Conservation (phyloP, 2,329 filamentous ascomycete species). For the Claviceps fusiformis region DNA sequence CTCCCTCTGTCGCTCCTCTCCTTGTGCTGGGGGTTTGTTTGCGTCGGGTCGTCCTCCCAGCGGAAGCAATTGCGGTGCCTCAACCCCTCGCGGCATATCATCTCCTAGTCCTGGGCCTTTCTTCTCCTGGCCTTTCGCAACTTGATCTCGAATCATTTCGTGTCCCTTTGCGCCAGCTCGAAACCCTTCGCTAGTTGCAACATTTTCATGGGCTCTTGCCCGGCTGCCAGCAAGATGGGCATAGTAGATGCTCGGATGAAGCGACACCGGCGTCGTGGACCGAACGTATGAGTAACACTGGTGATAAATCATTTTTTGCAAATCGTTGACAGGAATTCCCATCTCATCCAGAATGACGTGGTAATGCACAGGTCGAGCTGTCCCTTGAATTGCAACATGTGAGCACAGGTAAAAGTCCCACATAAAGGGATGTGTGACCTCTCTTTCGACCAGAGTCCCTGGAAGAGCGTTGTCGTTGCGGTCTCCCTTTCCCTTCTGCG, state of each 20-base stretch:
- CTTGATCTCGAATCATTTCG: slow-evolving; percentile 23
- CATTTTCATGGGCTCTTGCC: slow-evolving; percentile 58
- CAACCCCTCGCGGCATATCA: slow-evolving; percentile 10
- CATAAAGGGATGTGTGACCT: slow-evolving; percentile 82
- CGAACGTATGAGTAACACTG: slow-evolving; percentile 89
- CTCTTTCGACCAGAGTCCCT: slow-evolving; percentile 74
- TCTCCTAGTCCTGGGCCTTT: slow-evolving; percentile 6
- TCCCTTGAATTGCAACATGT: slow-evolving; percentile 75
- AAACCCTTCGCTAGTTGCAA: slow-evolving; percentile 31
- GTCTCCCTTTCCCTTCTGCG: slow-evolving; percentile 47
- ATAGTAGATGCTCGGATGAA: slow-evolving; percentile 88
- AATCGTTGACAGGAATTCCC: slow-evolving; percentile 47
- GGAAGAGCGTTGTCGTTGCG: slow-evolving; percentile 70
- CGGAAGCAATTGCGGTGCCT: slow-evolving; percentile 17
- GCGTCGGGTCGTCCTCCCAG: slow-evolving; percentile 16
- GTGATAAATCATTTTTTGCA: slow-evolving; percentile 86
- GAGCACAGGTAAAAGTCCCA: slow-evolving; percentile 68
- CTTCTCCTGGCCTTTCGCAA: slow-evolving; percentile 23
- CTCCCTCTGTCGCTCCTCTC: slow-evolving; percentile 19
- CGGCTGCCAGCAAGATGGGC: slow-evolving; percentile 79
- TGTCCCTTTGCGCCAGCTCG: slow-evolving; percentile 29
- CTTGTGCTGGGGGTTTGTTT: slow-evolving; percentile 11
- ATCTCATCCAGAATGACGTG: slow-evolving; percentile 78
- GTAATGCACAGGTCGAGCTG: slow-evolving; percentile 84
- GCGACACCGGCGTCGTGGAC: slow-evolving; percentile 81